Evolutionary conservation across 2,329 filamentous ascomycete species (phyloP).

Genomic region (Ceratocystiopsis sp.): DNA sequence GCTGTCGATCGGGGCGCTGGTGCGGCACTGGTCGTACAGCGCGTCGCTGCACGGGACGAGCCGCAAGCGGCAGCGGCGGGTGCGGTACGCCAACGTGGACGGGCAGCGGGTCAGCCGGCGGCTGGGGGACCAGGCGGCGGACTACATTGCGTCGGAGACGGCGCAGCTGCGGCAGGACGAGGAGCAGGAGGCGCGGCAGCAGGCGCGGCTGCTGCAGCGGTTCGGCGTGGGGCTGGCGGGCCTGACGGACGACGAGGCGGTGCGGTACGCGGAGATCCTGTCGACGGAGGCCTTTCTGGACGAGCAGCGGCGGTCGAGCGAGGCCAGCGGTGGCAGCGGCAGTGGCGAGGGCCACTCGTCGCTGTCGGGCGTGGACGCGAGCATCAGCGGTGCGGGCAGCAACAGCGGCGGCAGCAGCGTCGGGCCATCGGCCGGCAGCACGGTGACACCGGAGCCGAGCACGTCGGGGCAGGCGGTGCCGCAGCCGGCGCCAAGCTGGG

Average conservation of each 20-base stretch:
- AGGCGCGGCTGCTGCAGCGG: conserved; percentile 52
- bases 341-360: background rate
- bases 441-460: conserved; percentile 38
- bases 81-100: conserved; percentile 48
- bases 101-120: conserved; percentile 32
- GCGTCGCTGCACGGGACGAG: conserved; percentile 54
- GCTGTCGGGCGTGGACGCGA: background rate
- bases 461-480: conserved; percentile 23
- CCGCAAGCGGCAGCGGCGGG: conserved; percentile 66
- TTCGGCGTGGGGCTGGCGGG: conserved; percentile 69
- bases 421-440: conserved; percentile 18
- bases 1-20: conserved; percentile 68
- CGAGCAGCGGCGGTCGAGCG: conserved; percentile 29
- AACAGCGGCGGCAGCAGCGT: background rate
- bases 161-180: conserved; percentile 63
- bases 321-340: background rate
- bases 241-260: conserved; percentile 46
- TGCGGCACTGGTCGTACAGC: conserved; percentile 90
- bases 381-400: too few species aligned
- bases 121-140: conserved; percentile 51
- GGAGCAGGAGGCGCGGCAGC: conserved; percentile 47
- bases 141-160: conserved; percentile 76
- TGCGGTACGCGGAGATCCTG: conserved; percentile 48
- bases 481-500: conserved; percentile 8
- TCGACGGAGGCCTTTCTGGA: conserved; percentile 45